A percentile compares a stretch with the other conserved stretches of the same genome.
phyloP scores from a whole-genome alignment of 768 basidiomycete genomes.

The Boletales sp. region DNA sequence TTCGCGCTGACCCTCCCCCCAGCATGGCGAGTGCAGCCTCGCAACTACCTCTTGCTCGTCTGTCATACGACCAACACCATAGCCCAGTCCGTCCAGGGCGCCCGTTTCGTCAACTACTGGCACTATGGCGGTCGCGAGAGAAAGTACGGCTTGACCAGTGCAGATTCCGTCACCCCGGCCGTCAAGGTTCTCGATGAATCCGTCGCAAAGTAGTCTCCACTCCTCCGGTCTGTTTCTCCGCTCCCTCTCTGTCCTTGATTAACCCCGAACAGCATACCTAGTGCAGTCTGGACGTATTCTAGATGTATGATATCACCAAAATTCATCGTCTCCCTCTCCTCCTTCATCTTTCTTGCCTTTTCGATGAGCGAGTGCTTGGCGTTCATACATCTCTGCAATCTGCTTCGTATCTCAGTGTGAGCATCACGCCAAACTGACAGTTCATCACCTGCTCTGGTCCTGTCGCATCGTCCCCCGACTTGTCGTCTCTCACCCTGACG shows the following conservation, averaged over 20 bases:
- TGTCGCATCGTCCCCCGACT: conserved; percentile 88
- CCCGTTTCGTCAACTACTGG: conserved; percentile 89
- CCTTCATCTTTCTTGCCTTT: conserved; percentile 64
- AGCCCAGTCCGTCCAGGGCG: conserved; percentile 80
- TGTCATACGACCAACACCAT: conserved; percentile 91
- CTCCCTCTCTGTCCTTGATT: neutral
- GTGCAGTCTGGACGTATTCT: conserved; percentile 10
- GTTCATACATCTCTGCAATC: conserved; percentile 94
- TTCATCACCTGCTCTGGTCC: conserved; percentile 79
- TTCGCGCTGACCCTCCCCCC: conserved; percentile 4
- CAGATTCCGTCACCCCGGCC: conserved; percentile 39
- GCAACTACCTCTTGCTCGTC: conserved; percentile 93
- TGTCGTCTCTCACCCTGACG: conserved; percentile 90
- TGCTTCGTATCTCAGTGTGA: conserved; percentile 26
- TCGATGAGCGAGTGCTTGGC: conserved; percentile 78
- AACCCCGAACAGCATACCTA: conserved; percentile 7
- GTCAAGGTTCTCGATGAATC: conserved; percentile 39
- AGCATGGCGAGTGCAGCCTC: conserved; percentile 95
- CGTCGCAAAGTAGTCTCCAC: conserved; percentile 15
- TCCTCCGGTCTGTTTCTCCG: conserved; percentile 1
- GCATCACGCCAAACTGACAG: neutral
- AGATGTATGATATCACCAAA: conserved; percentile 53
- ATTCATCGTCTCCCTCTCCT: conserved; percentile 61
- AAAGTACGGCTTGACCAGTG: conserved; percentile 42
- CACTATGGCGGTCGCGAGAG: conserved; percentile 82